A percentile compares a stretch with the other conserved stretches of the same genome.
These are phyloP conservation scores for Barbatosphaeria neglecta DNA, from an alignment of 495 filamentous ascomycete genomes.

Conservation along the genomic window DNA sequence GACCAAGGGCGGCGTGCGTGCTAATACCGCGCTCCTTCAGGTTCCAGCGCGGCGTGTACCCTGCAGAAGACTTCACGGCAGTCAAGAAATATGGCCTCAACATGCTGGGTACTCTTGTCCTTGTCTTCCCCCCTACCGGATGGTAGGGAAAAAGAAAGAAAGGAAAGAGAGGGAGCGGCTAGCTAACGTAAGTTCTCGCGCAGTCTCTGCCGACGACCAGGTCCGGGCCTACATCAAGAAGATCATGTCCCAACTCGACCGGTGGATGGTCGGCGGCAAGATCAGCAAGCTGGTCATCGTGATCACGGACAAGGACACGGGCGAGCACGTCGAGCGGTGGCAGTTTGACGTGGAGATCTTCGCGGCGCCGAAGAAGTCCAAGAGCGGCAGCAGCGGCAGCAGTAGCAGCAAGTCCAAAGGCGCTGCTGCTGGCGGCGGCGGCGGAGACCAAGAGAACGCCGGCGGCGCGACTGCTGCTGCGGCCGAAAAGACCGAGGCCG, in stretches of 20 bases:
- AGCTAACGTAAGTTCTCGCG: constrained; percentile 1
- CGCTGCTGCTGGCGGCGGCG: too few species aligned
- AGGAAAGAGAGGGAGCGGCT: not conserved
- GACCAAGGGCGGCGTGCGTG: not conserved
- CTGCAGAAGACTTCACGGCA: constrained; percentile 91
- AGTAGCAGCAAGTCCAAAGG: constrained; percentile 29
- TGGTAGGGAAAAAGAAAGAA: too few species aligned
- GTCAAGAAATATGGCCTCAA: constrained; percentile 99
- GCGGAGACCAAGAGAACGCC: constrained; percentile 36
- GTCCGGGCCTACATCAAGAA: constrained; percentile 98
- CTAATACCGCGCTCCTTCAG: constrained; percentile 22
- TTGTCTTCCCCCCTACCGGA: not conserved
- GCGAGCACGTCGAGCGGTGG: constrained; percentile 92
- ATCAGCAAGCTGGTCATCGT: constrained; percentile 94
- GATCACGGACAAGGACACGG: constrained; percentile 90
- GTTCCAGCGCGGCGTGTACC: constrained; percentile 94
- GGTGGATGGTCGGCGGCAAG: constrained; percentile 93
- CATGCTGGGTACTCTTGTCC: constrained; percentile 60
- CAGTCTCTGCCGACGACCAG: constrained; percentile 88
- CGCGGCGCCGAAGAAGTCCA: constrained; percentile 38
- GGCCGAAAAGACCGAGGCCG: constrained; percentile 71
- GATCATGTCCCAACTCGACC: constrained; percentile 91
- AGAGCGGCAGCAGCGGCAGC: constrained; percentile 42
- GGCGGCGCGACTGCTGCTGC: constrained; percentile 18
- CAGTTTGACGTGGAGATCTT: constrained; percentile 75